Conservation (phyloP, 192 early-diverging fungal genomes). For the Entomortierella parvispora region DNA sequence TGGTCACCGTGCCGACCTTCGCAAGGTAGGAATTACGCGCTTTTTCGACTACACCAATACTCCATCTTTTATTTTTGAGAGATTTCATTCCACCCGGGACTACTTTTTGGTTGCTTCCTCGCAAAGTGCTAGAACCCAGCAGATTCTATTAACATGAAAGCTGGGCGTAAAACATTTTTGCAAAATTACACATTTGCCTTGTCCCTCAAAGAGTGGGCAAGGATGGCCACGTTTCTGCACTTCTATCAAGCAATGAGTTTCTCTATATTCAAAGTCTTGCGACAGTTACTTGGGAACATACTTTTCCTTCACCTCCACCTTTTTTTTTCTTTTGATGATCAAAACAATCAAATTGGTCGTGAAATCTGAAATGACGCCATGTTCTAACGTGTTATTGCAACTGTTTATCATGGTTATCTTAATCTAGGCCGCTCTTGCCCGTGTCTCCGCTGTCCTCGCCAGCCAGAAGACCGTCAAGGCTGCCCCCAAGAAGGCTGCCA, state of each 20-base stretch:
- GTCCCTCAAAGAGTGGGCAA: neutral
- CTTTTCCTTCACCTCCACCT: neutral
- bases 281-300: conserved; percentile 47
- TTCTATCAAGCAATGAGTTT: conserved; percentile 42
- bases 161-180: conserved; percentile 57
- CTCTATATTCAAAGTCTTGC: conserved; percentile 51
- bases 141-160: conserved; percentile 52
- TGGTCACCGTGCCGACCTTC: conserved; percentile 79
- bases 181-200: conserved; percentile 32
- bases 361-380: no score
- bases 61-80: conserved; percentile 5
- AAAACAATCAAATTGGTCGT: no score
- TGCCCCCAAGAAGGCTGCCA: conserved; percentile 66
- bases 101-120: neutral
- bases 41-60: neutral
- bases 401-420: neutral
- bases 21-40: conserved; percentile 54
- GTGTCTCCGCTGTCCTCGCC: conserved; percentile 72
- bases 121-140: conserved; percentile 60
- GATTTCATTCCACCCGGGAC: no score
- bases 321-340: neutral
- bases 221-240: conserved; percentile 19
- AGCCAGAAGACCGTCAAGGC: conserved; percentile 70
- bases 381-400: neutral
- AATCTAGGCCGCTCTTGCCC: conserved; percentile 75